These are phyloP conservation scores for Vitis hybrid DNA, from an alignment of 177 flowering plant genomes.

Conservation along the genomic window DNA sequence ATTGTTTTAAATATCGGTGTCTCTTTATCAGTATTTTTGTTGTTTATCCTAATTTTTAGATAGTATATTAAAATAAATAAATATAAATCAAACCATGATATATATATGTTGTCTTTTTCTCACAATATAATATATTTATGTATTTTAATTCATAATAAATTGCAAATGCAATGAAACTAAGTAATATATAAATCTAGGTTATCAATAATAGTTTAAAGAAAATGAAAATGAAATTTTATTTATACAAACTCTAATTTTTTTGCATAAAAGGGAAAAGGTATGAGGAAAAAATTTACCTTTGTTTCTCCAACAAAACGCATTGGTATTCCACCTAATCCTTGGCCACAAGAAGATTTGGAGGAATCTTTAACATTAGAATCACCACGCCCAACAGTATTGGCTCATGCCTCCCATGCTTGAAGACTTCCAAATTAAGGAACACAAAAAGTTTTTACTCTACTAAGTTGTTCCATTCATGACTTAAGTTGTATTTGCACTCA, in stretches of 20 bases:
- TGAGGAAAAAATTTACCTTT: conserved; percentile 46
- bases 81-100: too few species aligned
- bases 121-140: too few species aligned
- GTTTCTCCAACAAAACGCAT: conserved; percentile 90
- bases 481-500: conserved; percentile 78
- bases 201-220: not conserved
- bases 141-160: too few species aligned
- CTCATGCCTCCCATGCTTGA: conserved; percentile 89
- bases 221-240: not conserved
- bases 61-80: too few species aligned
- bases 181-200: too few species aligned
- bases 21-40: too few species aligned
- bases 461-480: conserved; percentile 79
- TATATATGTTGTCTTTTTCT: too few species aligned
- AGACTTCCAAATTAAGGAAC: conserved; percentile 88
- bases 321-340: conserved; percentile 69
- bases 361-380: conserved; percentile 63
- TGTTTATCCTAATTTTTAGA: too few species aligned
- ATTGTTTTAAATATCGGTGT: too few species aligned
- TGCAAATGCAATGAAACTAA: too few species aligned
- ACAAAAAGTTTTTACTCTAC: conserved; percentile 76
- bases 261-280: not conserved
- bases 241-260: not conserved
- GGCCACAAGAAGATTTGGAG: conserved; percentile 60
- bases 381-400: conserved; percentile 68